Base-by-base conservation (phyloP, 257 asterid species). In the Gentiana straminea region DNA sequence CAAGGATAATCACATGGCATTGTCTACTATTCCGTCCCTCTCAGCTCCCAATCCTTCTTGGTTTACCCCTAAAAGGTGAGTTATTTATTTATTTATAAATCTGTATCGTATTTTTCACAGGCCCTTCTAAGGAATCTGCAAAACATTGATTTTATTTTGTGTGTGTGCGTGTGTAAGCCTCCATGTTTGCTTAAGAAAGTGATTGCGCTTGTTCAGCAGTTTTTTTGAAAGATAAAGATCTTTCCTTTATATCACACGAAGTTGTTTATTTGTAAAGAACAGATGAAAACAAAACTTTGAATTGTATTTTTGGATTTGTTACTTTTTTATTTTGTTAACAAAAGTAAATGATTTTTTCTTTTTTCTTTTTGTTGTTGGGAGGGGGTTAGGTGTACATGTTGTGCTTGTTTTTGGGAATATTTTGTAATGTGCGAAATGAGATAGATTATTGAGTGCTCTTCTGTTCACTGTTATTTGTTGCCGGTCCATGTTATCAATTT, bases 11-110 rank as follows among this genome's bases (percentile, higher is more conserved):
- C 46, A 47, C 1, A 55, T 56, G 60, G 57, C 52, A 13, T 12
- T 3, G 36, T 3, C 70, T 58, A 58, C 65, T 15, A 58, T 56
- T 63, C 9, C 77, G 36, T 13, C 74, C 4, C 46, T 65, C 33
- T 57, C 68, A 4, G 63, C 72, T 55, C 45, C 76, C 12, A 57
- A 66, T 13, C 76, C 79, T 41, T 73, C 79, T 37, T 77, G 82
- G 82, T 77, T 72, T 55, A 77, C 82, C 44, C 77, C 82, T 4
- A 64, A 60, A 60, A 70, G 82, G 82, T 69, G 47, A 54, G 38
- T 2, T 58, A 52, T 33, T 50, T 8, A 9, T 7, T 12, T 54
- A 7, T 41, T n/a, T 51, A 8, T 51, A 3, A 45, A 46, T 57
- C 2, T 13, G 39, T 32, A 5, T 52, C 32, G 44, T 49, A 12